Conservation (phyloP, 495 filamentous ascomycete genomes). For the Penicillium antarcticum region DNA sequence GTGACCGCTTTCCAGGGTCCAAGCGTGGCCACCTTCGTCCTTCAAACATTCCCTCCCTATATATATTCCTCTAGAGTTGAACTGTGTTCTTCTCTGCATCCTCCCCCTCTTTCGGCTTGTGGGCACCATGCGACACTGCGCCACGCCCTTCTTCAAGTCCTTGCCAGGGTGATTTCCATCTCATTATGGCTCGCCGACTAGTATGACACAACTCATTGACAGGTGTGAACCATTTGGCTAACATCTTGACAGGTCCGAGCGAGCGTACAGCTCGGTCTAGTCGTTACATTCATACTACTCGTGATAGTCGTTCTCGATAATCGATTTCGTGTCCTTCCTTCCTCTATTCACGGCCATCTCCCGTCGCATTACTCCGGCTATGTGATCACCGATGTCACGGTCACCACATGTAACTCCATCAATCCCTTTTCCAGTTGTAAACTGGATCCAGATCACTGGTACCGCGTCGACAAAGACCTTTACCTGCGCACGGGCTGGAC, state of each 20-base stretch:
- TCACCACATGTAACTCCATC: conserved; percentile 69
- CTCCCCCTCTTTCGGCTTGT: neutral
- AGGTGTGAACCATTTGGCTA: conserved; percentile 4
- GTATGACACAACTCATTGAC: conserved; percentile 20
- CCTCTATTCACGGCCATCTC: conserved; percentile 74
- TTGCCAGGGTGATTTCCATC: conserved; percentile 32
- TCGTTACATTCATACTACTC: conserved; percentile 63
- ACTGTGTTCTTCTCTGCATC: conserved; percentile 26
- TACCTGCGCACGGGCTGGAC: conserved; percentile 73
- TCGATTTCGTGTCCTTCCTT: conserved; percentile 77
- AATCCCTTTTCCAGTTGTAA: conserved; percentile 78
- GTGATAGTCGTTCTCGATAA: conserved; percentile 76
- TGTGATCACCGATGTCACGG: conserved; percentile 86
- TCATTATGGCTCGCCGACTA: conserved; percentile 48
- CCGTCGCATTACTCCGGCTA: conserved; percentile 76
- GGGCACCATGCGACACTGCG: conserved; percentile 26
- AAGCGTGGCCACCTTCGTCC: conserved; percentile 12
- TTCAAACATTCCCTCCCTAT: conserved; percentile 17
- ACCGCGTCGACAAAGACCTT: conserved; percentile 87
- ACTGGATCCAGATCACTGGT: conserved; percentile 73
- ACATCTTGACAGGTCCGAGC: conserved; percentile 62
- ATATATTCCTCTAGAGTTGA: conserved; percentile 15
- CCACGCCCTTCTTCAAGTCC: conserved; percentile 24
- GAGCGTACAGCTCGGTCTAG: conserved; percentile 69
- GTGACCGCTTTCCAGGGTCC: conserved; percentile 18